phyloP scores from a whole-genome alignment of 192 early-diverging fungal species.

The Obelidium mucronatum region DNA sequence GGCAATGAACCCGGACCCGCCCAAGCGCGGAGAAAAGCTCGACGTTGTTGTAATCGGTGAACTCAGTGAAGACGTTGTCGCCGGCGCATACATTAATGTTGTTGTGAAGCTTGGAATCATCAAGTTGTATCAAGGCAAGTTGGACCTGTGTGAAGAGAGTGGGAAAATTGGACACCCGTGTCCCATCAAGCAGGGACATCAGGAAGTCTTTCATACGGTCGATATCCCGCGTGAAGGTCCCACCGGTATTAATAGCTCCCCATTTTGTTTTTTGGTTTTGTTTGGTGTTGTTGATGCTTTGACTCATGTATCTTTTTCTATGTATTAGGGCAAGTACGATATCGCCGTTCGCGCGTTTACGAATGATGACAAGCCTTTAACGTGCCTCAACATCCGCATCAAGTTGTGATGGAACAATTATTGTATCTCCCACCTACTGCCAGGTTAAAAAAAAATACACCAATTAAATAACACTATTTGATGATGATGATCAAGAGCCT shows the following conservation, averaged over 20 bases:
- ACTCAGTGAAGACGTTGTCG: slow-evolving; percentile 45
- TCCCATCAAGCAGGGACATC: slow-evolving; percentile 56
- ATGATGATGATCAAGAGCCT: no score
- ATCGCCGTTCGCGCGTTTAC: slow-evolving; percentile 44
- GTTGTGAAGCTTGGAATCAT: slow-evolving; percentile 57
- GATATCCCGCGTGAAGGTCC: slow-evolving; percentile 57
- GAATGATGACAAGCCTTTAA: slow-evolving; percentile 33
- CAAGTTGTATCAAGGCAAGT: slow-evolving; percentile 41
- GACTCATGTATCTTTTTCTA: neutral
- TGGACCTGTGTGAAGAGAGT: slow-evolving; percentile 54
- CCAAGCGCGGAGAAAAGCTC: slow-evolving; percentile 46
- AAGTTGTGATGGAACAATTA: slow-evolving; percentile 29
- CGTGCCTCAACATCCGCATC: slow-evolving; percentile 47
- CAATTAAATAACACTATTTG: no score
- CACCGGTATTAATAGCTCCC: slow-evolving; percentile 41
- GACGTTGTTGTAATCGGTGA: slow-evolving; percentile 46
- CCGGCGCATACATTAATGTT: slow-evolving; percentile 51
- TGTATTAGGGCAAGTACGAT: slow-evolving; percentile 45
- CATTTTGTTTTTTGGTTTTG: no score
- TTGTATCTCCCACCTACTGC: neutral
- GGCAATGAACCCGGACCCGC: slow-evolving; percentile 53
- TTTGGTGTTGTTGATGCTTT: no score
- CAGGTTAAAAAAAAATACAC: neutral
- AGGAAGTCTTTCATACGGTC: slow-evolving; percentile 48
- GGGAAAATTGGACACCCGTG: slow-evolving; percentile 49